Conservation (phyloP, 306 rosid genomes). For the Luffa aegyptiaca region DNA sequence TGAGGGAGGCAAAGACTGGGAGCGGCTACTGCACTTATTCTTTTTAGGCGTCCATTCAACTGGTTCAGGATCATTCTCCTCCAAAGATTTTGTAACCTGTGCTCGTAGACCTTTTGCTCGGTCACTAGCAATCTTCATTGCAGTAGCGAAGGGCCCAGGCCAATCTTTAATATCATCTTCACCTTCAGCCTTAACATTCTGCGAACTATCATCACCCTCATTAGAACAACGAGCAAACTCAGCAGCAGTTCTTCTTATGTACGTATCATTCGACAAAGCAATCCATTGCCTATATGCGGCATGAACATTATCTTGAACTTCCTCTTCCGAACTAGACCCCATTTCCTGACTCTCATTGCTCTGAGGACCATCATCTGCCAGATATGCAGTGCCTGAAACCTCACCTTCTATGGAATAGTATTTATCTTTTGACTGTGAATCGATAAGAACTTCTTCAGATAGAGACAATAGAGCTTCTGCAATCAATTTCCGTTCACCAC, state of each 20-base stretch:
- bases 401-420: not conserved
- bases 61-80: constrained; percentile 7
- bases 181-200: constrained; percentile 15
- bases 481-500: not conserved
- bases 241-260: constrained; percentile 32
- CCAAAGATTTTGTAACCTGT: not conserved
- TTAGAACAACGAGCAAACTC: constrained; percentile 30
- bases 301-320: not conserved
- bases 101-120: constrained; percentile 19
- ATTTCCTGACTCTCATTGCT: not conserved
- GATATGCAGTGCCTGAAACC: not conserved
- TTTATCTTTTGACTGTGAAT: not conserved
- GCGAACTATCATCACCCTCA: constrained; percentile 11
- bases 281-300: not conserved
- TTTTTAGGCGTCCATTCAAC: constrained; percentile 35
- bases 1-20: constrained; percentile 33
- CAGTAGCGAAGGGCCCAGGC: constrained; percentile 57
- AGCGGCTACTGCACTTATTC: not conserved
- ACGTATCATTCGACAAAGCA: not conserved
- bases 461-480: constrained; percentile 1
- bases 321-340: not conserved
- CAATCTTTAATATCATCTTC: constrained; percentile 26
- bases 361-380: constrained; percentile 1
- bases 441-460: not conserved
- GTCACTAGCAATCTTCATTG: constrained; percentile 40